Evolutionary conservation across 495 filamentous ascomycete species (phyloP).

Genomic region (Penicillium ochrochloron): DNA sequence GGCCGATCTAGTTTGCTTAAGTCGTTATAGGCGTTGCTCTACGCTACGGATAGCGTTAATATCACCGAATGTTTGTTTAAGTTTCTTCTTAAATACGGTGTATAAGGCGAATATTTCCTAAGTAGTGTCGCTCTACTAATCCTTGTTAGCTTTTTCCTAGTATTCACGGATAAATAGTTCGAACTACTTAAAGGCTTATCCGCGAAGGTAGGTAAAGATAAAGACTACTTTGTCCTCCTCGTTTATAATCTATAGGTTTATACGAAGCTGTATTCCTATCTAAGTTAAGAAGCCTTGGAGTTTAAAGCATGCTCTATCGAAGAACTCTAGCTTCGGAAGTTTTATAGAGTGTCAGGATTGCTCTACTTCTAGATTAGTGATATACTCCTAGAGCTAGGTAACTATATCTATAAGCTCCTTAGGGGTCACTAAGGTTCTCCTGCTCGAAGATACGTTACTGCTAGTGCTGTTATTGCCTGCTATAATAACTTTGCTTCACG

Average conservation of each 20-base stretch:
- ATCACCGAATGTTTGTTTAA: neutral
- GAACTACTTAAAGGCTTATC: too few relatives aligned
- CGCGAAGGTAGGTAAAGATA: too few relatives aligned
- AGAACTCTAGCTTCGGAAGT: constrained; percentile 3
- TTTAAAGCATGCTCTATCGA: too few relatives aligned
- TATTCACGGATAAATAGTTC: too few relatives aligned
- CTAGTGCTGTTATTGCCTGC: neutral
- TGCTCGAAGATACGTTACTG: neutral
- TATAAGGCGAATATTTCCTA: neutral
- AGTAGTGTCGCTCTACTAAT: too few relatives aligned
- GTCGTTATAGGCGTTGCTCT: too few relatives aligned
- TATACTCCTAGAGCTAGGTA: too few relatives aligned
- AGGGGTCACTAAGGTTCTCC: neutral
- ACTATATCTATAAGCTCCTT: too few relatives aligned
- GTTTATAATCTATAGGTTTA: constrained; percentile 1
- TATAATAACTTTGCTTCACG: constrained; percentile 8
- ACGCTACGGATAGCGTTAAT: too few relatives aligned
- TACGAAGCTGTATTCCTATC: constrained; percentile 9
- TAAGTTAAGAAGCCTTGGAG: neutral
- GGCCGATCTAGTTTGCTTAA: neutral
- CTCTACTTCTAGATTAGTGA: too few relatives aligned
- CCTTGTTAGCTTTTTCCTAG: neutral
- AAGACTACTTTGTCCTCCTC: neutral
- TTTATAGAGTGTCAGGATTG: neutral
- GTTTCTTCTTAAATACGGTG: neutral